These are phyloP conservation scores for Mucor saturninus DNA, from an alignment of 371 early-diverging fungal species.

Conservation along the genomic window DNA sequence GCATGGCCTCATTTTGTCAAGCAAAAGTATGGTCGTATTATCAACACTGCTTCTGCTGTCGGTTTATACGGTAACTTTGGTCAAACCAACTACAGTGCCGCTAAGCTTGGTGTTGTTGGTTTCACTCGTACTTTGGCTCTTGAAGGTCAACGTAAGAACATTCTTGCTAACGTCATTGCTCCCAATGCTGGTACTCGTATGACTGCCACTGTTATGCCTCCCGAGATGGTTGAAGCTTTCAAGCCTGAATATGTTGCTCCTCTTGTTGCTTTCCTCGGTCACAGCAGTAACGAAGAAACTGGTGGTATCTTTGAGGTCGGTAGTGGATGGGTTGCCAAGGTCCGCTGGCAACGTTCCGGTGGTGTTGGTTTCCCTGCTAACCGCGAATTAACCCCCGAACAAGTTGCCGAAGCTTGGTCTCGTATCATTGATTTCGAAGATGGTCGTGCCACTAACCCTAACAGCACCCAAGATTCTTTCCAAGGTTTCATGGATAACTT, in stretches of 20 bases:
- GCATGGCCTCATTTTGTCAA: conserved; percentile 96
- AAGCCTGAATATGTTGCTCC: conserved; percentile 98
- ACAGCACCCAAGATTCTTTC: conserved; percentile 81
- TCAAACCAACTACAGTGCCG: conserved; percentile 95
- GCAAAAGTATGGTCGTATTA: conserved; percentile 92
- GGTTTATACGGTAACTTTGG: conserved; percentile 99
- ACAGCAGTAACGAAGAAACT: conserved; percentile 82
- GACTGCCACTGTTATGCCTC: conserved; percentile 96
- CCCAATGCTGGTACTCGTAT: conserved; percentile 98
- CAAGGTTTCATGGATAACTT: conserved; percentile 85
- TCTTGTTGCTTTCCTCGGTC: conserved; percentile 88
- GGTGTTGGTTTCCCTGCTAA: conserved; percentile 95
- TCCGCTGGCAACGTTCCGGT: conserved; percentile 91
- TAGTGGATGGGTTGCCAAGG: conserved; percentile 90
- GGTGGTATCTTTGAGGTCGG: conserved; percentile 94
- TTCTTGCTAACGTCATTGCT: conserved; percentile 92
- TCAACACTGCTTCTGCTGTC: conserved; percentile 92
- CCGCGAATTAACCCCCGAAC: conserved; percentile 83
- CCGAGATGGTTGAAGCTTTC: conserved; percentile 91
- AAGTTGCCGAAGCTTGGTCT: conserved; percentile 71
- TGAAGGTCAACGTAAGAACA: conserved; percentile 94
- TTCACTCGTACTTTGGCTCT: conserved; percentile 91
- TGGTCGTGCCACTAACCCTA: conserved; percentile 88
- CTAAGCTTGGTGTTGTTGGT: conserved; percentile 93
- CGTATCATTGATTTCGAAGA: conserved; percentile 90